Evolutionary conservation across 441 rosid genomes (phyloP), one percentile per base, ranked within the genome.

Genomic region (Adansonia madagascariensis): DNA sequence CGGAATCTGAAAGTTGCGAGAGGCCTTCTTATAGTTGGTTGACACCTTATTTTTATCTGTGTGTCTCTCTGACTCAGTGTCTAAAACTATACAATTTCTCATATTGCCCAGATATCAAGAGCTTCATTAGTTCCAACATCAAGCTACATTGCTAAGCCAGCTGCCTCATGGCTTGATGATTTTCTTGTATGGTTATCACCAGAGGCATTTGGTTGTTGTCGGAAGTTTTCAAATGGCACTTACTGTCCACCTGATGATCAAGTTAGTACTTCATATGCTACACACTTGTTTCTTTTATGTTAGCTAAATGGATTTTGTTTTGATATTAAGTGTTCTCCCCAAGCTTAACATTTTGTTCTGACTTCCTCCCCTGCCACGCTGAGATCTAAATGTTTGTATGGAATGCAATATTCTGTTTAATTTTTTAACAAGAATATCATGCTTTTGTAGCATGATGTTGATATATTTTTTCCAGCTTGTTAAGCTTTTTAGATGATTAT

Each of bases 91-190:
- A 41, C 39, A 10, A 55, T 55, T 71, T 56, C 15, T 72, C 52
- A 35, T 72, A 49, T 60, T 56, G 39, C 14, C 17, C 20, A 93
- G 98, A 94, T 97, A 78, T 80, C 99, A 62, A 91, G 89, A 78
- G 97, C 91, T 80, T 94, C 99, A 35, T 81, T 89, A 79, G 83
- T 82, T 56, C 95, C 99, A 20, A 85, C 91, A 80, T 87, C 91
- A 80, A 97, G 97, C 90, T 91, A 90, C 82, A 91, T 97, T 80
- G 98, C 99, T 49, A 96, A 91, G 90, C 98, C 98, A 81, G 98
- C 99, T 80, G 99, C 99, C 85, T 94, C 99, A 44, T 96, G 98
- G 99, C 94, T 96, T n/a, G 99, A 96, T 81, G 99, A 96, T 85
- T 92, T 94, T 85, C 98, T 96, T 53, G 98, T 94, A 65, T 97